Base-by-base conservation (phyloP, 2,329 filamentous ascomycete species). In the Ascochyta fabae region DNA sequence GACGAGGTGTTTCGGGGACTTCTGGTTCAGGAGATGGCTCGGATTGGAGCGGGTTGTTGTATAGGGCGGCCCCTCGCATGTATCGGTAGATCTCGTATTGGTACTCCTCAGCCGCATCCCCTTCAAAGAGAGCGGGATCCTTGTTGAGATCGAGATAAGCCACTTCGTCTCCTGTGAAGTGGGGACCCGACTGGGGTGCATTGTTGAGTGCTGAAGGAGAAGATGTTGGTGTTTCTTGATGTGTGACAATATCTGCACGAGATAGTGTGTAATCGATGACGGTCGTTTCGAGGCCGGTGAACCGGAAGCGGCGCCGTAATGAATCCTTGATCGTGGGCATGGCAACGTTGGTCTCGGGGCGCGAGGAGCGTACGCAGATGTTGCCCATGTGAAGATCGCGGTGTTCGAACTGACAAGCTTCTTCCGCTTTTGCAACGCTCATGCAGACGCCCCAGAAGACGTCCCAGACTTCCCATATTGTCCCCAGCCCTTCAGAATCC, bases 221-320 rank as follows among this genome's bases (percentile, higher is more conserved):
- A 4, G 67, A 61, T 0, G 38, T 58, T 22, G 47, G 53, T 15
- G 41, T 55, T 23, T 38, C 56, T 6, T 58, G 48, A 2, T 62
- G 48, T 3, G 59, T 29, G 2, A 66, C 35, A 58, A 87, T 75
- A 23, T 81, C 78, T 2, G 84, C 85, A n/a, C 86, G 82, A 1
- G 86, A 88, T 33, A 88, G 80, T 1, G 86, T 88, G 70, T 88
- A 89, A 69, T 89, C 86, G 61, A 89, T 89, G 23, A 89, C 80
- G 0, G 86, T 88, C 1, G 85, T 85, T 61, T 86, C 83, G 4
- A 88, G 72, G 1, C 78, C 77, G 13, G 83, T 84, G 53, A 84
- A 79, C 2, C 80, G 79, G 23, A 87, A 68, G 38, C 78, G 81
- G 22, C 69, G 66, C 13, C 62, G 62, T 10, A 70, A 38, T 5